Evolutionary conservation across 2,329 filamentous ascomycete species (phyloP).

Genomic region (Trichoderma sp.): DNA sequence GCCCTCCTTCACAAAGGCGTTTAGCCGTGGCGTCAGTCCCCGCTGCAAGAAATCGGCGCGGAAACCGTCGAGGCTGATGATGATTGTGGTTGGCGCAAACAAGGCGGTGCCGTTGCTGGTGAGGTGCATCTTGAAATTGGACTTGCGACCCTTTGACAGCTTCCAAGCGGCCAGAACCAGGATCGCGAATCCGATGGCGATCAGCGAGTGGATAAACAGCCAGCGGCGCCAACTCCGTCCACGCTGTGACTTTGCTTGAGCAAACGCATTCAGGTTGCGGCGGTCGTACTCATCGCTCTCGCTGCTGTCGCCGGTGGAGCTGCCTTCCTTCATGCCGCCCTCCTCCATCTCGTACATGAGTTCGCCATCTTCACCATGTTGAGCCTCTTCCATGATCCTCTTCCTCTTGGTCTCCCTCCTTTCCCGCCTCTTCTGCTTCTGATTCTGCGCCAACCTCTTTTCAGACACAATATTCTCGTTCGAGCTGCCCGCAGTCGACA

Average conservation of each 20-base stretch:
- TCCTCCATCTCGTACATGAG: constrained; percentile 93
- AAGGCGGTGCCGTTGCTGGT: constrained; percentile 81
- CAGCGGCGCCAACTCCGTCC: constrained; percentile 55
- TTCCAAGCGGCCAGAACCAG: constrained; percentile 61
- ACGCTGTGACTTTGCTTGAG: constrained; percentile 50
- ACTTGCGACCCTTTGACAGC: constrained; percentile 51
- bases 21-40: constrained; percentile 79
- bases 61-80: constrained; percentile 95
- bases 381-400: constrained; percentile 53
- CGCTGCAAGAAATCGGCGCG: constrained; percentile 88
- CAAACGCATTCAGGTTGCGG: constrained; percentile 50
- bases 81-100: constrained; percentile 88
- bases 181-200: constrained; percentile 56
- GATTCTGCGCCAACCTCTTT: constrained; percentile 33
- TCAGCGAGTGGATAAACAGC: constrained; percentile 54
- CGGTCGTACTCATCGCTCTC: constrained; percentile 62
- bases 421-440: constrained; percentile 48
- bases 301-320: constrained; percentile 62
- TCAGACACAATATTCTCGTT: constrained; percentile 52
- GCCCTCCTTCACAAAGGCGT: constrained; percentile 75
- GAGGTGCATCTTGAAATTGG: constrained; percentile 35
- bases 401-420: constrained; percentile 57
- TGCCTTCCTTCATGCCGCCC: constrained; percentile 69
- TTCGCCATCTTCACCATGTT: constrained; percentile 68
- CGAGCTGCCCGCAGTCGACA: constrained; percentile 43